Evolutionary conservation across 2,329 filamentous ascomycete species (phyloP).

Genomic region (Pseudogymnoascus sp.): DNA sequence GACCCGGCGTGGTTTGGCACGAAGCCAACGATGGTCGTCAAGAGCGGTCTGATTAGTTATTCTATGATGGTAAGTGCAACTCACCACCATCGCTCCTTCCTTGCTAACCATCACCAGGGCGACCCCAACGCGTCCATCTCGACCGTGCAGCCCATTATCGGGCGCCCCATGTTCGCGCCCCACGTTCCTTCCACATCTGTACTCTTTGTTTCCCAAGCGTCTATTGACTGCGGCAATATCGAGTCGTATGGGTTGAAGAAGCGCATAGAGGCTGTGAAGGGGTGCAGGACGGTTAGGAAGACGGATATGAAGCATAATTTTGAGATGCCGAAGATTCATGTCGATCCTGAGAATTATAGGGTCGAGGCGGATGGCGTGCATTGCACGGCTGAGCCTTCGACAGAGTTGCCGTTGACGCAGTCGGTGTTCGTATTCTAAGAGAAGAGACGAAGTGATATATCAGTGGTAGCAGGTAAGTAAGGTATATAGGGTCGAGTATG

Average conservation of each 20-base stretch:
- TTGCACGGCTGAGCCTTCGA: slow-evolving; percentile 65
- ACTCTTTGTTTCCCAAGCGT: slow-evolving; percentile 72
- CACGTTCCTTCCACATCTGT: slow-evolving; percentile 64
- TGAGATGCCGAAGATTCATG: slow-evolving; percentile 73
- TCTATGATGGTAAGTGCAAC: slow-evolving; percentile 63
- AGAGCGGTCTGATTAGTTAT: slow-evolving; percentile 78
- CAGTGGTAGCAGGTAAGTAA: not conserved
- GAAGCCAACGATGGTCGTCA: slow-evolving; percentile 73
- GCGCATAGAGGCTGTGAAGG: slow-evolving; percentile 68
- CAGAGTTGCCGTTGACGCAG: slow-evolving; percentile 66
- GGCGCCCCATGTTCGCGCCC: slow-evolving; percentile 78
- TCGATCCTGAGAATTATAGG: slow-evolving; percentile 83
- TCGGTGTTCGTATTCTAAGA: slow-evolving; percentile 63
- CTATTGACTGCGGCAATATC: slow-evolving; percentile 57
- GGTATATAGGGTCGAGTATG: not conserved
- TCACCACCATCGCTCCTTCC: not conserved
- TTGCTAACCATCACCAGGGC: slow-evolving; percentile 40
- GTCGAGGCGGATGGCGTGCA: slow-evolving; percentile 76
- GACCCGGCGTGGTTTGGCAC: slow-evolving; percentile 75
- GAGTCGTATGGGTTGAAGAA: slow-evolving; percentile 68
- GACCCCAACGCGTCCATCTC: slow-evolving; percentile 80
- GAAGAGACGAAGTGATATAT: not conserved
- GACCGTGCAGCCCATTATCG: slow-evolving; percentile 74
- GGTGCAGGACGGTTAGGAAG: slow-evolving; percentile 69
- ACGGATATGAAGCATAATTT: slow-evolving; percentile 87